Evolutionary conservation across 208 protist genomes (phyloP).

Genomic region (Naegleria lovaniensis): DNA sequence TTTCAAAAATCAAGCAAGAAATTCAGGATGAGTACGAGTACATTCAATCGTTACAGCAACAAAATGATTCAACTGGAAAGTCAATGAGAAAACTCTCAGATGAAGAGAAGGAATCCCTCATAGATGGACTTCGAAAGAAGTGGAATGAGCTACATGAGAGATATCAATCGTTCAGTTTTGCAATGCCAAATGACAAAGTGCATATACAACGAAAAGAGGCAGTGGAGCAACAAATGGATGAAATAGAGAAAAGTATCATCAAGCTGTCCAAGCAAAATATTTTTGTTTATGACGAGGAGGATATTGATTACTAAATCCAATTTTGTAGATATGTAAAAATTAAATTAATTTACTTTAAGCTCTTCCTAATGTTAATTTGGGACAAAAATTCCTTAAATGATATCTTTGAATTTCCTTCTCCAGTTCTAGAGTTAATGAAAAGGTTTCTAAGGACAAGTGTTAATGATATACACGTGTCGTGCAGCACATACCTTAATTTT

Average conservation of each 20-base stretch:
- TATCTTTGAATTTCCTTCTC: not conserved
- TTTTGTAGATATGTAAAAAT: too few species aligned
- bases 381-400: not conserved
- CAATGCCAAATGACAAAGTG: conserved; percentile 62
- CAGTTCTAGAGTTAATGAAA: not conserved
- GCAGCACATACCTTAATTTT: not conserved
- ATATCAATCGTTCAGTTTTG: conserved; percentile 72
- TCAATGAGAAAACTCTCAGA: conserved; percentile 68
- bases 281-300: conserved; percentile 67
- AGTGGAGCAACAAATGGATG: conserved; percentile 60
- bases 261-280: conserved; percentile 59
- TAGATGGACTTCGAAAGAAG: conserved; percentile 59
- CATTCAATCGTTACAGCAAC: conserved; percentile 58
- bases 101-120: conserved; percentile 60
- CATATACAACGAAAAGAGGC: conserved; percentile 53
- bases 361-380: not conserved
- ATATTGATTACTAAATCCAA: too few species aligned
- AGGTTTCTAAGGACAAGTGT: not conserved
- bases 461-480: too few species aligned
- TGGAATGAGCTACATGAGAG: conserved; percentile 56
- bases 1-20: conserved; percentile 71
- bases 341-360: not conserved
- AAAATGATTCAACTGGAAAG: conserved; percentile 45
- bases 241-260: conserved; percentile 62
- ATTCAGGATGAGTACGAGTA: conserved; percentile 68